These are phyloP conservation scores for Didymella exigua DNA, from an alignment of 2,329 filamentous ascomycete species.

Conservation along the genomic window DNA sequence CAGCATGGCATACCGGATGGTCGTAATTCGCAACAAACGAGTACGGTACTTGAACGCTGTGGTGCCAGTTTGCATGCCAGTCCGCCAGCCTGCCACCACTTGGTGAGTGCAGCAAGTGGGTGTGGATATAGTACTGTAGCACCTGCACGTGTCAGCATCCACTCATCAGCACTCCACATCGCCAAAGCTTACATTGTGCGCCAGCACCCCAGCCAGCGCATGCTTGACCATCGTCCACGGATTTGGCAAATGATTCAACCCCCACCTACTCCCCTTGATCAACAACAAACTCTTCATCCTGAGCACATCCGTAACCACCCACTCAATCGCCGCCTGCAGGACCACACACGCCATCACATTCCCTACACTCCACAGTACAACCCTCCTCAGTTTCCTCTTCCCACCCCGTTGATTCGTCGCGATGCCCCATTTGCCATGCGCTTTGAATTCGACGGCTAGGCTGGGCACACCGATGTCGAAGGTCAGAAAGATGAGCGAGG, in stretches of 20 bases:
- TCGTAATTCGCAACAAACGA: conserved; percentile 70
- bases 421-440: conserved; percentile 61
- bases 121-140: conserved; percentile 76
- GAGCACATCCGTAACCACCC: conserved; percentile 59
- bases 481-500: conserved; percentile 72
- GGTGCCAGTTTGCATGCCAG: conserved; percentile 62
- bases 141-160: conserved; percentile 49
- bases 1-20: conserved; percentile 68
- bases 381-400: conserved; percentile 53
- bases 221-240: conserved; percentile 66
- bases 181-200: conserved; percentile 59
- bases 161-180: background rate
- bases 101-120: conserved; percentile 67
- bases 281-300: conserved; percentile 62
- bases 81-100: conserved; percentile 34
- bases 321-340: conserved; percentile 63
- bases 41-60: conserved; percentile 63
- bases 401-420: conserved; percentile 50
- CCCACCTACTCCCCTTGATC: conserved; percentile 64
- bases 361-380: conserved; percentile 59
- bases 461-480: conserved; percentile 75
- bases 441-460: conserved; percentile 71
- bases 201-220: conserved; percentile 57
- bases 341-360: conserved; percentile 62
- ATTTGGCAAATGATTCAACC: conserved; percentile 66